phyloP scores from a whole-genome alignment of 2,329 filamentous ascomycete genomes.

The Beauveria sp. region DNA sequence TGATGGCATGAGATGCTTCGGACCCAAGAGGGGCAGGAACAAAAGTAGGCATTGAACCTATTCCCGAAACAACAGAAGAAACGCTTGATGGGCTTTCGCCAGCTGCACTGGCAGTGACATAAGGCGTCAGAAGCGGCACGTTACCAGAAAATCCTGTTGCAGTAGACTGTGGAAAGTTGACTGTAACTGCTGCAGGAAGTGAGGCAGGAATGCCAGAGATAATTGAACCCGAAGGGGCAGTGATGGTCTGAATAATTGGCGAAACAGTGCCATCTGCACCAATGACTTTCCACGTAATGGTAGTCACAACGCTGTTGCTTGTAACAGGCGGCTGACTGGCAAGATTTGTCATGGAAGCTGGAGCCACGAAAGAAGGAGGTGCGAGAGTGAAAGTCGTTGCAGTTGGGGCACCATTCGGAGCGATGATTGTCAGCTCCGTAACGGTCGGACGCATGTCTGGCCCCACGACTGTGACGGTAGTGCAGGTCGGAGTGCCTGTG shows the following conservation, averaged over 20 bases:
- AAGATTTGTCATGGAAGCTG: slow-evolving; percentile 16
- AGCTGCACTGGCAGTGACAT: background rate
- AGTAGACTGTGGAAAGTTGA: background rate
- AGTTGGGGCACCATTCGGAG: slow-evolving; percentile 13
- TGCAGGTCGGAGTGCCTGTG: slow-evolving; percentile 19
- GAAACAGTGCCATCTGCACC: slow-evolving; percentile 7
- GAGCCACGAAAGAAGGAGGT: slow-evolving; percentile 14
- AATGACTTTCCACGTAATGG: slow-evolving; percentile 2
- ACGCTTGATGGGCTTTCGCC: background rate
- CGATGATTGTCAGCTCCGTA: slow-evolving; percentile 24
- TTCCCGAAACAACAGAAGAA: background rate
- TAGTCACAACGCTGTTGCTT: slow-evolving; percentile 7
- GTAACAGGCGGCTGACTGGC: slow-evolving; percentile 25
- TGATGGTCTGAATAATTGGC: slow-evolving; percentile 2
- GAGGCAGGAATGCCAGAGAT: background rate
- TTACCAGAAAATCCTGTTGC: background rate
- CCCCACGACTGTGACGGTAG: slow-evolving; percentile 23
- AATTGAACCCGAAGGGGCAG: background rate
- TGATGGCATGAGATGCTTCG: background rate
- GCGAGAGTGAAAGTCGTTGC: slow-evolving; percentile 12
- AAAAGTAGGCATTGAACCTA: background rate
- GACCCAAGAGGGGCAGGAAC: background rate
- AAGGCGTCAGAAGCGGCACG: background rate
- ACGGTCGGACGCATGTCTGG: slow-evolving; percentile 22
- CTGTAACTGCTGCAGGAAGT: background rate